Conservation (phyloP, 2,329 filamentous ascomycete genomes). For the Aspergillus terreus region DNA sequence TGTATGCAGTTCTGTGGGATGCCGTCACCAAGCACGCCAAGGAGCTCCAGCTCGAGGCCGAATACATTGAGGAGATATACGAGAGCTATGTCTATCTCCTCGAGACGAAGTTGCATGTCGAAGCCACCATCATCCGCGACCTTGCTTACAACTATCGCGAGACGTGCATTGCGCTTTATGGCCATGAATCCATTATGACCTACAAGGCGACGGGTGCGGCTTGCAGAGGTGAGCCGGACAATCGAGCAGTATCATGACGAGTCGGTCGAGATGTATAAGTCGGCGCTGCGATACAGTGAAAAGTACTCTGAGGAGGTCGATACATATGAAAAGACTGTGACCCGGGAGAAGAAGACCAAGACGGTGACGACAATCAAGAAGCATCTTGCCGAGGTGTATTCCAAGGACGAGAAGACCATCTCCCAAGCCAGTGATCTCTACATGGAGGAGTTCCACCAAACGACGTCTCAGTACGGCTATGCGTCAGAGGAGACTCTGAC, state of each 20-base stretch:
- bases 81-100: neutral
- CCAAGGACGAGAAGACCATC: neutral
- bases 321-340: neutral
- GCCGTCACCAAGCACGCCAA: neutral
- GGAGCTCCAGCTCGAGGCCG: neutral
- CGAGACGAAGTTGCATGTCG: neutral
- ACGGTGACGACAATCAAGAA: neutral
- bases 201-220: neutral
- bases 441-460: neutral
- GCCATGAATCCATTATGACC: neutral
- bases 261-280: slow-evolving; percentile 1
- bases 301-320: neutral
- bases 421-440: neutral
- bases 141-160: slow-evolving; percentile 1
- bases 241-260: neutral
- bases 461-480: neutral
- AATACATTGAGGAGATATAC: neutral
- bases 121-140: neutral
- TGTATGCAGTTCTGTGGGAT: neutral
- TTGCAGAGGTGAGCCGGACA: neutral
- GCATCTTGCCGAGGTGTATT: neutral
- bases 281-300: neutral
- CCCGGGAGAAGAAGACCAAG: neutral
- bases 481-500: neutral
- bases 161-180: neutral